Evolutionary conservation across 2,329 filamentous ascomycete species (phyloP).

Genomic region (Paecilomyces dactylethromorphus): DNA sequence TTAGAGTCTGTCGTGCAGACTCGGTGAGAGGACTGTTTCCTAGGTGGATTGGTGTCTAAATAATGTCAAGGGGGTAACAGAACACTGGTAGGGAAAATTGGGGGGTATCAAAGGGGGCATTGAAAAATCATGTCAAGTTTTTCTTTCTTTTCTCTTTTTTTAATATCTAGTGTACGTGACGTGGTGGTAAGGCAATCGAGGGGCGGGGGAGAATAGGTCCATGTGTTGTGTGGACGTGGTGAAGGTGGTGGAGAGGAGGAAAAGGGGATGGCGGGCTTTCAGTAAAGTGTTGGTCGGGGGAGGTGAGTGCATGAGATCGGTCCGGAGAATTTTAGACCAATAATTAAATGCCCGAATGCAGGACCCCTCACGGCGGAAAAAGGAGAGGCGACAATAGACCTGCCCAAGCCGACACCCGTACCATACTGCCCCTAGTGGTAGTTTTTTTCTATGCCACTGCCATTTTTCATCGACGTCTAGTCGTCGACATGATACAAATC

Average conservation of each 20-base stretch:
- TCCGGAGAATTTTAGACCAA: neutral
- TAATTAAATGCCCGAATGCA: neutral
- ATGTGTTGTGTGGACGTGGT: neutral
- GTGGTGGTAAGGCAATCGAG: slow-evolving; percentile 1
- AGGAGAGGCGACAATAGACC: neutral
- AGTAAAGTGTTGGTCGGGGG: slow-evolving; percentile 4
- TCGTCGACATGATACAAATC: neutral
- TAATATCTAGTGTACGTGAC: slow-evolving; percentile 8
- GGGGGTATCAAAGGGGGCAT: slow-evolving; percentile 2
- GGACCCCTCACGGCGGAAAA: neutral
- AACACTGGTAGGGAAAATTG: neutral
- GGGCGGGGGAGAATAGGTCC: slow-evolving; percentile 7
- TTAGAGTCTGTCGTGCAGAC: neutral
- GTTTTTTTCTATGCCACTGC: neutral
- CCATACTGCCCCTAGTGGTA: neutral
- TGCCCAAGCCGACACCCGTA: neutral
- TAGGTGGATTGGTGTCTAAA: neutral
- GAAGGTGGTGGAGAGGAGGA: neutral
- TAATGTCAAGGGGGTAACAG: neutral
- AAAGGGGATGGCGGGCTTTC: neutral
- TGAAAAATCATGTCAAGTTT: slow-evolving; percentile 9
- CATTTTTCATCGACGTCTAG: neutral
- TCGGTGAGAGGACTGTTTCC: neutral
- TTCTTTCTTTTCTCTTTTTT: slow-evolving; percentile 10
- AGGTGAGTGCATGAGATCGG: slow-evolving; percentile 2